Evolutionary conservation across 352 stramenopile genomes (phyloP).

Genomic region (Pythium guiyangense): DNA sequence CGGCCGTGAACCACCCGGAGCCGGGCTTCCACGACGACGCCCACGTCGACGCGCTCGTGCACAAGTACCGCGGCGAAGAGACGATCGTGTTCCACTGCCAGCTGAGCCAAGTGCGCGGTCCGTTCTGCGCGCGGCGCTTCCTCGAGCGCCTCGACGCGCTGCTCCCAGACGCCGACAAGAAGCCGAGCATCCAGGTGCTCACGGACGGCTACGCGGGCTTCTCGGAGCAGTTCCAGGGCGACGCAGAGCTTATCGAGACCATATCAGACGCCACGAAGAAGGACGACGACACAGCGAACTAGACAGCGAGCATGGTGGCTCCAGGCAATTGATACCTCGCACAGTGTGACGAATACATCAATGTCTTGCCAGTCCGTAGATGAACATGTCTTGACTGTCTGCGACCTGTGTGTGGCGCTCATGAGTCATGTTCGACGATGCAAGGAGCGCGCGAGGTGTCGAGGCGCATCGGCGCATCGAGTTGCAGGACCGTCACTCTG

Average conservation of each 20-base stretch:
- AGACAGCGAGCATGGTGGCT: not conserved
- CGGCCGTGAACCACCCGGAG: conserved; percentile 67
- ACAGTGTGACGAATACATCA: no score
- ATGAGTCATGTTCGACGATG: not conserved
- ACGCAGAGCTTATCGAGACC: conserved; percentile 52
- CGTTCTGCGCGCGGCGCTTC: no score
- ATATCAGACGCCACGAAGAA: not conserved
- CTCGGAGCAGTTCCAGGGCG: conserved; percentile 41
- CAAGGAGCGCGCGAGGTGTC: not conserved
- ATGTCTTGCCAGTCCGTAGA: no score
- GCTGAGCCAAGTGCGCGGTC: conserved; percentile 79
- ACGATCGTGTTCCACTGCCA: conserved; percentile 85
- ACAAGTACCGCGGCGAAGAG: conserved; percentile 49
- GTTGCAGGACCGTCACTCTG: not conserved
- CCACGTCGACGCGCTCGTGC: conserved; percentile 65
- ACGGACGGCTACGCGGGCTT: conserved; percentile 69
- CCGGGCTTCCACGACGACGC: conserved; percentile 75
- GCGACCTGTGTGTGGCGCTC: no score
- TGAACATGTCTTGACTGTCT: no score
- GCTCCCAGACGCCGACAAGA: conserved; percentile 24
- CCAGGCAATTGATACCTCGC: no score
- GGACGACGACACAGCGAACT: not conserved
- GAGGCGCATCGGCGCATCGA: not conserved
- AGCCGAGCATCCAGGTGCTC: conserved; percentile 63
- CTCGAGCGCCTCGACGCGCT: no score